These are phyloP conservation scores for Aspergillus sclerotialis DNA, from an alignment of 2,329 filamentous ascomycete species.

Conservation along the genomic window DNA sequence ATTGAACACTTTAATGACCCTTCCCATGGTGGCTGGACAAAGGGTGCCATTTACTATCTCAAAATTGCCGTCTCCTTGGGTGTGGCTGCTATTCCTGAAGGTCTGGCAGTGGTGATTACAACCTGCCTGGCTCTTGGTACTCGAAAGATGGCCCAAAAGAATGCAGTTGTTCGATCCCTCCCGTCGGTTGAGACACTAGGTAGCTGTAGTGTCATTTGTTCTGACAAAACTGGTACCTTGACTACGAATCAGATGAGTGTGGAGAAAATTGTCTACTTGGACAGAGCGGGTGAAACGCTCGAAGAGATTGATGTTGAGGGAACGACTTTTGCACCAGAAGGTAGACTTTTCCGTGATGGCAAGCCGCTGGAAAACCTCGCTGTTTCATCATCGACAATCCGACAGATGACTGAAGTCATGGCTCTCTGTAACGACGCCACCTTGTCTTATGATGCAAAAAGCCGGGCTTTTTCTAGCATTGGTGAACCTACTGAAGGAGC, in stretches of 20 bases:
- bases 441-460: constrained; percentile 73
- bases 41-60: constrained; percentile 98
- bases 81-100: constrained; percentile 95
- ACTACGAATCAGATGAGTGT: constrained; percentile 99
- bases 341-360: constrained; percentile 63
- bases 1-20: constrained; percentile 95
- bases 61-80: constrained; percentile 98
- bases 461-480: constrained; percentile 68
- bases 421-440: constrained; percentile 84
- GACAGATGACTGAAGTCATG: constrained; percentile 64
- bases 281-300: constrained; percentile 63
- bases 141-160: constrained; percentile 97
- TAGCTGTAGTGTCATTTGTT: constrained; percentile 99
- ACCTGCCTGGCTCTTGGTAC: constrained; percentile 94
- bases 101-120: constrained; percentile 96
- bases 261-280: constrained; percentile 81
- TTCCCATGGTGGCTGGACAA: constrained; percentile 85
- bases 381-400: constrained; percentile 65
- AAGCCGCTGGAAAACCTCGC: constrained; percentile 62
- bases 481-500: constrained; percentile 96
- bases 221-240: constrained; percentile 96
- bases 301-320: constrained; percentile 87
- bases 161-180: constrained; percentile 90
- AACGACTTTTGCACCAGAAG: constrained; percentile 82
- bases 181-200: constrained; percentile 96